Percentiles rank a stretch among this genome's conserved stretches.
phyloP scores from a whole-genome alignment of 2,329 filamentous ascomycete genomes.

The Curvularia eragrostidis region DNA sequence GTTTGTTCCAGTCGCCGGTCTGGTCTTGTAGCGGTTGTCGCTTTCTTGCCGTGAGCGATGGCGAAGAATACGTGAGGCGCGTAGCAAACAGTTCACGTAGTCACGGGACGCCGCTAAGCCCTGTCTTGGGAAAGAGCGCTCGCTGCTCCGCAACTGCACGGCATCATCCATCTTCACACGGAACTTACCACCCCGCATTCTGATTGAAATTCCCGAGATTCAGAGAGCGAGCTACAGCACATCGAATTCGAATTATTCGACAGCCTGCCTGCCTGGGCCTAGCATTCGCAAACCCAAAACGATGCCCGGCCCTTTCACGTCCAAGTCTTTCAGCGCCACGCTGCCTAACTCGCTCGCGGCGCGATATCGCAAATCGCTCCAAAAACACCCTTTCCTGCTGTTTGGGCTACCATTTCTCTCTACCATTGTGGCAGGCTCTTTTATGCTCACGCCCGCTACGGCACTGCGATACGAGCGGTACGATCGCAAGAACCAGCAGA shows the following conservation, averaged over 20 bases:
- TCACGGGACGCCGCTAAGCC: constrained; percentile 35
- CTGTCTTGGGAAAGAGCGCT: constrained; percentile 18
- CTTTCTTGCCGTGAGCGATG: neutral
- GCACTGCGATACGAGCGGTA: constrained; percentile 93
- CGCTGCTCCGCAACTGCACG: constrained; percentile 14
- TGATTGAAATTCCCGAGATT: neutral
- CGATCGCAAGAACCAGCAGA: constrained; percentile 84
- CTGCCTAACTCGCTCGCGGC: constrained; percentile 69
- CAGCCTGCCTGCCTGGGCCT: neutral
- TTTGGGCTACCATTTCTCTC: constrained; percentile 93
- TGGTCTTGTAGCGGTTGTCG: neutral
- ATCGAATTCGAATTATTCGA: neutral
- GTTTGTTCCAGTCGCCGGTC: neutral
- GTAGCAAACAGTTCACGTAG: constrained; percentile 25
- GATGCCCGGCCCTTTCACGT: constrained; percentile 67
- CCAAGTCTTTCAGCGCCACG: constrained; percentile 64
- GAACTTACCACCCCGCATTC: neutral
- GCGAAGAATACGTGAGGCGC: constrained; percentile 21
- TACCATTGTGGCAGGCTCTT: constrained; percentile 89
- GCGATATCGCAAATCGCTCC: constrained; percentile 76
- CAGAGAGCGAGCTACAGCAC: neutral
- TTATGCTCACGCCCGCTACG: constrained; percentile 92
- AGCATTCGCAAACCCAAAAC: constrained; percentile 7
- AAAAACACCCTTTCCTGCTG: constrained; percentile 83
- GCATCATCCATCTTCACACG: constrained; percentile 11